Conservation (phyloP, 2,329 filamentous ascomycete species). For the Neophaeococcomyces aloes region DNA sequence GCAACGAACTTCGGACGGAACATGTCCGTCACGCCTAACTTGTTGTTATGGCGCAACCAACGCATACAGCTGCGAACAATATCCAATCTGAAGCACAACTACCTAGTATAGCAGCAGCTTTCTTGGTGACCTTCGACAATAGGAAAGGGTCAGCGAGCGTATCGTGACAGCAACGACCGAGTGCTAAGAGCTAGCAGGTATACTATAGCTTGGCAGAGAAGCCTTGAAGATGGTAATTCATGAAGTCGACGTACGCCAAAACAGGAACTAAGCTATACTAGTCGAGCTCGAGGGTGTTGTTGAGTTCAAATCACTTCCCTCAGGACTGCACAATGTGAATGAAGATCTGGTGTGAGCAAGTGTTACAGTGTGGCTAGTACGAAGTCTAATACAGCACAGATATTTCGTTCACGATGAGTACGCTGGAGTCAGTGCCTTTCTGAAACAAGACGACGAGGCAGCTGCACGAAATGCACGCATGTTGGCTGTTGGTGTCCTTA, state of each 20-base stretch:
- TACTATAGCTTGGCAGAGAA: slow-evolving; percentile 79
- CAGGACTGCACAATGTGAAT: slow-evolving; percentile 76
- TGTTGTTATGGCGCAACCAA: no score
- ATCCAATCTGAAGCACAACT: slow-evolving; percentile 15
- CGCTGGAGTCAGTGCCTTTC: slow-evolving; percentile 83
- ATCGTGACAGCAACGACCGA: slow-evolving; percentile 5
- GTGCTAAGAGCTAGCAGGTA: slow-evolving; percentile 39
- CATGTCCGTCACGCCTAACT: no score
- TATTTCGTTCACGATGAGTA: slow-evolving; percentile 84
- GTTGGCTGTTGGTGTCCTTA: slow-evolving; percentile 80
- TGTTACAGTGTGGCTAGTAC: background rate
- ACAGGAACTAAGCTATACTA: slow-evolving; percentile 1
- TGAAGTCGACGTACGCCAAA: background rate
- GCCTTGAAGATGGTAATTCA: slow-evolving; percentile 50
- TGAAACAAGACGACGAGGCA: slow-evolving; percentile 70
- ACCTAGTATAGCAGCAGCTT: slow-evolving; percentile 60
- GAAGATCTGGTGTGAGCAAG: slow-evolving; percentile 58
- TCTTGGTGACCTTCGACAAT: slow-evolving; percentile 85
- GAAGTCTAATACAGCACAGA: slow-evolving; percentile 33
- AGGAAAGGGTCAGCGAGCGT: slow-evolving; percentile 60
- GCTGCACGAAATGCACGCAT: slow-evolving; percentile 79
- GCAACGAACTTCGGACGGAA: no score
- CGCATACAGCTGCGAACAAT: no score
- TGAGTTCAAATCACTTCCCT: slow-evolving; percentile 93
- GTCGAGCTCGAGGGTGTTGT: slow-evolving; percentile 57